Percentiles rank a stretch among this genome's conserved stretches.
Evolutionary conservation across 106 monocot species (phyloP).

Genomic region (Phalaenopsis aphrodite): DNA sequence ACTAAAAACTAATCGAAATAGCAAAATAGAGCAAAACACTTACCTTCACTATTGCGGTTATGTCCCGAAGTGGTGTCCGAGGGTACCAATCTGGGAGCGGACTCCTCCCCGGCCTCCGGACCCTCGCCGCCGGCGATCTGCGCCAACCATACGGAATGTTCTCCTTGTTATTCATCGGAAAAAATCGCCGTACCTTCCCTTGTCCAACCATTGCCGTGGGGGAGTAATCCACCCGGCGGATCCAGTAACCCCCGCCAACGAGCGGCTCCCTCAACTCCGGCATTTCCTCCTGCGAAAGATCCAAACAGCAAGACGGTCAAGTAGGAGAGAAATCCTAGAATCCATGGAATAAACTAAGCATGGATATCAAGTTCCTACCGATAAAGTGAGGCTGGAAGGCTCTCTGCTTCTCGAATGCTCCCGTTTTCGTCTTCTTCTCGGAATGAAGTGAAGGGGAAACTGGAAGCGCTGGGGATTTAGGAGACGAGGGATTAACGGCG

Average conservation of each 20-base stretch:
- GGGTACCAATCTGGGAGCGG: constrained; percentile 29
- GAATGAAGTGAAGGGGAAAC: constrained; percentile 7
- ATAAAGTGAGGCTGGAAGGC: not conserved
- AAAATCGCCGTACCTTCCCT: not conserved
- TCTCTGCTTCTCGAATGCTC: not conserved
- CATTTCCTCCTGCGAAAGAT: constrained; percentile 8
- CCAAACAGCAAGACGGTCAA: not conserved
- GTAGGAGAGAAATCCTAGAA: not conserved
- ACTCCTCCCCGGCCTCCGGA: constrained; percentile 10
- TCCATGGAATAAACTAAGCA: not conserved
- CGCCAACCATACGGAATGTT: constrained; percentile 9
- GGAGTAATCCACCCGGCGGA: constrained; percentile 7
- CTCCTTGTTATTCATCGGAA: constrained; percentile 10
- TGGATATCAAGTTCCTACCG: not conserved
- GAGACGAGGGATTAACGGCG: not conserved
- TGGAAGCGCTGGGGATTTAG: not conserved
- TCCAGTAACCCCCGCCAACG: constrained; percentile 3
- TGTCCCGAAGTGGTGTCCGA: constrained; percentile 24
- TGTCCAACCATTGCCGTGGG: not conserved
- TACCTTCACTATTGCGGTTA: constrained; percentile 26
- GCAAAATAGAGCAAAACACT: not conserved
- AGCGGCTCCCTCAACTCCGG: not conserved
- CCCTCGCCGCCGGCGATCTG: not conserved
- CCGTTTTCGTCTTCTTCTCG: not conserved
- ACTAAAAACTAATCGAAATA: not conserved